These are phyloP conservation scores for Dillenia turbinata DNA, from an alignment of 164 flowering plant genomes.

Conservation along the genomic window DNA sequence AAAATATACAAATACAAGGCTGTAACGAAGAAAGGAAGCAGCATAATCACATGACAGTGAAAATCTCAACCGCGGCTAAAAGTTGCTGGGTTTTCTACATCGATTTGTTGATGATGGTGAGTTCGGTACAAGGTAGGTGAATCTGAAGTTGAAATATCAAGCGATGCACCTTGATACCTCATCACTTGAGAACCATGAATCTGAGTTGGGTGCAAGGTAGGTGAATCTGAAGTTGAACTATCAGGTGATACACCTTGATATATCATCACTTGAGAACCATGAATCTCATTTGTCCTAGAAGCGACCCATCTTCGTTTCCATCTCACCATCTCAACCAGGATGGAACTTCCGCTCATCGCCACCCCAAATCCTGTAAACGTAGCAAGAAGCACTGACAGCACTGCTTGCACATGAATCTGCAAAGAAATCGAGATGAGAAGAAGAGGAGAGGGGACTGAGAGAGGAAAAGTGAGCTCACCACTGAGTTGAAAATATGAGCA, in stretches of 20 bases:
- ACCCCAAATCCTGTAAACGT: conserved; percentile 83
- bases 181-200: conserved; percentile 20
- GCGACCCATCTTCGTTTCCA: conserved; percentile 48
- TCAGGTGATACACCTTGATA: conserved; percentile 19
- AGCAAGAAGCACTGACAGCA: conserved; percentile 77
- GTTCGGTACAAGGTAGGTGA: conserved; percentile 3
- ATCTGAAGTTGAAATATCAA: conserved; percentile 17
- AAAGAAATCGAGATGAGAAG: not conserved
- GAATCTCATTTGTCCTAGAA: conserved; percentile 15
- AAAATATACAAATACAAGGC: too few species aligned
- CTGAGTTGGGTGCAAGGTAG: conserved; percentile 7
- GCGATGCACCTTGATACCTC: conserved; percentile 11
- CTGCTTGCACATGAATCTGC: conserved; percentile 71
- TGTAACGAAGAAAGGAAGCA: too few species aligned
- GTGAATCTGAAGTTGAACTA: conserved; percentile 8
- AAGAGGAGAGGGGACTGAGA: not conserved
- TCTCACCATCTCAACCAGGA: conserved; percentile 63
- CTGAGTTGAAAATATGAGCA: conserved; percentile 77
- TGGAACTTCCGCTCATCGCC: conserved; percentile 74
- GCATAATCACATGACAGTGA: too few species aligned
- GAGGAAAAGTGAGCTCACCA: conserved; percentile 46
- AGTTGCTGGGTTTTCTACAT: conserved; percentile 24
- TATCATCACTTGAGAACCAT: conserved; percentile 16
- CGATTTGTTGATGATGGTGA: conserved; percentile 1
- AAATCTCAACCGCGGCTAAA: conserved; percentile 15